Conservation (phyloP, 345 rosid species). For the Raphanus raphanistrum region DNA sequence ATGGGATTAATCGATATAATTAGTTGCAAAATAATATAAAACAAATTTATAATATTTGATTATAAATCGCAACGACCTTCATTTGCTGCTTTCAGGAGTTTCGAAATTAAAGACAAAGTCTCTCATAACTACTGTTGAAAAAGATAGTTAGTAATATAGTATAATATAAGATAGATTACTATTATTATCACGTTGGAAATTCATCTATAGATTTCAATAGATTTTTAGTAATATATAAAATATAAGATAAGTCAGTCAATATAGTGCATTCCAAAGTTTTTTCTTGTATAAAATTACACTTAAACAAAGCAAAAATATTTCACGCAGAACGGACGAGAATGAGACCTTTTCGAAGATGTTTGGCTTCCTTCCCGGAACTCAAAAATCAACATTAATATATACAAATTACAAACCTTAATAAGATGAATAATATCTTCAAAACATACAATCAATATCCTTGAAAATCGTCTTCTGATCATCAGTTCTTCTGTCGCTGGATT, state of each 20-base stretch:
- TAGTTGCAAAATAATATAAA: background rate
- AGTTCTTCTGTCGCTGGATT: constrained; percentile 43
- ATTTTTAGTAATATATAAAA: no score
- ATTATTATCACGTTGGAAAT: no score
- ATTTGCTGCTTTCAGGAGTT: background rate
- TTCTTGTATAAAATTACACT: background rate
- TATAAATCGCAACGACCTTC: background rate
- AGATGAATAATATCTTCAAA: constrained; percentile 5
- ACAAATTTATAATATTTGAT: background rate
- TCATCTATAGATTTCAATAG: no score
- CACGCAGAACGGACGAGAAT: background rate
- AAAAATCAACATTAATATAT: constrained; percentile 17
- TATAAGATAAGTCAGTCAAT: no score
- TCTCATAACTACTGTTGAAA: no score
- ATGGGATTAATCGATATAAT: background rate
- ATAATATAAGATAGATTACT: no score
- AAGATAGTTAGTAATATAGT: no score
- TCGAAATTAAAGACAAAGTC: no score
- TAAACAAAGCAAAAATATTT: background rate
- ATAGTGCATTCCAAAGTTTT: background rate
- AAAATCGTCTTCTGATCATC: constrained; percentile 33
- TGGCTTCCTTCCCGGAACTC: background rate
- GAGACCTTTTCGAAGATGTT: constrained; percentile 13
- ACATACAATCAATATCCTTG: constrained; percentile 40
- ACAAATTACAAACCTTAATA: constrained; percentile 14